Conservation (phyloP, 441 rosid genomes). For the Bocquillonia castaneifolia region DNA sequence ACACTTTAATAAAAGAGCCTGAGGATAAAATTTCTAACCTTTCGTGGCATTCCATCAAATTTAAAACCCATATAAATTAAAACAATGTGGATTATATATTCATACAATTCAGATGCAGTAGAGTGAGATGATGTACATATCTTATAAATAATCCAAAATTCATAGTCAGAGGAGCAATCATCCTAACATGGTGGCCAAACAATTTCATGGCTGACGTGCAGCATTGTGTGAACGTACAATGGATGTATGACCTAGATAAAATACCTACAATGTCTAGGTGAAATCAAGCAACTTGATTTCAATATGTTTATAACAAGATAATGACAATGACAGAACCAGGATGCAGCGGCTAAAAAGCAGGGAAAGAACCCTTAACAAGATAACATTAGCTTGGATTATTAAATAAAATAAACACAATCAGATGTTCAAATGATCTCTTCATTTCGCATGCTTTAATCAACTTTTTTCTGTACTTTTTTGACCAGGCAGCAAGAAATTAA, state of each 20-base stretch:
- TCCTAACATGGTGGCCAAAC: not conserved
- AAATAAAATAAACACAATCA: not conserved
- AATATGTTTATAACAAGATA: not conserved
- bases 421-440: no score
- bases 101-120: not conserved
- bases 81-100: not conserved
- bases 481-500: no score
- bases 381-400: not conserved
- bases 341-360: not conserved
- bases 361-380: not conserved
- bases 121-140: not conserved
- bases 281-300: not conserved
- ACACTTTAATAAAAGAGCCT: conserved; percentile 7
- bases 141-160: not conserved
- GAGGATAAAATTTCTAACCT: not conserved
- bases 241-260: not conserved
- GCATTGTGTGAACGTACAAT: not conserved
- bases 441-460: no score
- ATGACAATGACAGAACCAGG: not conserved
- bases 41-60: no score
- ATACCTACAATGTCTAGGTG: not conserved
- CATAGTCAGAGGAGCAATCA: not conserved
- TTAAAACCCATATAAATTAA: no score
- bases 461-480: no score
- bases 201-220: not conserved